Evolutionary conservation across 257 asterid species (phyloP).

Genomic region (Dorcoceras hygrometricum): DNA sequence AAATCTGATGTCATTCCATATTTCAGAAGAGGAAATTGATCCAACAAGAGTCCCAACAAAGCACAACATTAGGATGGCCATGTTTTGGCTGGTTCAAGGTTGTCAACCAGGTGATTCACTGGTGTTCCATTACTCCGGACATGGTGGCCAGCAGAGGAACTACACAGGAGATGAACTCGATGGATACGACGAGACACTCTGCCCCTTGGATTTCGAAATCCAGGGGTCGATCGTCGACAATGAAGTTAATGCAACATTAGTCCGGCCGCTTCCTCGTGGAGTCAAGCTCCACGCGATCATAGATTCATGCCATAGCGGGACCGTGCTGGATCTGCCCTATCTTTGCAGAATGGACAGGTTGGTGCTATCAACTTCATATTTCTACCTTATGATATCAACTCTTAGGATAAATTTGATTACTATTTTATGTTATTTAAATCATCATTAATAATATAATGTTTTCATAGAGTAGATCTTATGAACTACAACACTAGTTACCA

Average conservation of each 20-base stretch:
- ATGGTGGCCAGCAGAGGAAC: slow-evolving; percentile 80
- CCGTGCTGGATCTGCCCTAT: slow-evolving; percentile 73
- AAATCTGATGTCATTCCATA: slow-evolving; percentile 22
- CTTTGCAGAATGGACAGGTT: slow-evolving; percentile 97
- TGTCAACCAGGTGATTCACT: slow-evolving; percentile 94
- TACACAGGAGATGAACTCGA: slow-evolving; percentile 90
- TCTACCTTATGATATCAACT: too few species aligned
- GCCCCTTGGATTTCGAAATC: slow-evolving; percentile 71
- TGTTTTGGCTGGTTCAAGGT: slow-evolving; percentile 87
- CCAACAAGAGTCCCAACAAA: slow-evolving; percentile 78
- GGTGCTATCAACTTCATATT: slow-evolving; percentile 3
- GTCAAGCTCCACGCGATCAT: slow-evolving; percentile 91
- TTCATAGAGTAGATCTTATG: too few species aligned
- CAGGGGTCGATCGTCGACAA: slow-evolving; percentile 86
- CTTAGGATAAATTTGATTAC: too few species aligned
- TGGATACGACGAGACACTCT: slow-evolving; percentile 87
- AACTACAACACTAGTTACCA: too few species aligned
- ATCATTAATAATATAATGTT: too few species aligned
- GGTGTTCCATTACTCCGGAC: slow-evolving; percentile 89
- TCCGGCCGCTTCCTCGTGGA: slow-evolving; percentile 79
- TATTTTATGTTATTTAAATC: too few species aligned
- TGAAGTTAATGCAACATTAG: slow-evolving; percentile 74
- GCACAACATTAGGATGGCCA: slow-evolving; percentile 87
- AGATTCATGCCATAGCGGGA: slow-evolving; percentile 98
- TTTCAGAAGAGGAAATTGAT: slow-evolving; percentile 83